These are phyloP conservation scores for Dichotomocladium elegans DNA, from an alignment of 371 early-diverging fungal species.

Conservation along the genomic window DNA sequence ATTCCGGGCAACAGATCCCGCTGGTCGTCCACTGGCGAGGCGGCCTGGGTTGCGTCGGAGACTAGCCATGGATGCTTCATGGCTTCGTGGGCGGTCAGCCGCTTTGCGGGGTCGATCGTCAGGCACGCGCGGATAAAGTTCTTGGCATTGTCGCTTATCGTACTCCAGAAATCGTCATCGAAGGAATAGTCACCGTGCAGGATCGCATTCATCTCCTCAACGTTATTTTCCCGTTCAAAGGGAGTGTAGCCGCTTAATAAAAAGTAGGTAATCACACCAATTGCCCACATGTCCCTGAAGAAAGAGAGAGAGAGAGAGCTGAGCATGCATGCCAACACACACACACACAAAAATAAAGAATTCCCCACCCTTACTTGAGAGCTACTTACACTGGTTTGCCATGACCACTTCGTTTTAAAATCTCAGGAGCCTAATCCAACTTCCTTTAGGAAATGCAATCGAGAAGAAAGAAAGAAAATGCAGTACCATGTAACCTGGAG, in stretches of 20 bases:
- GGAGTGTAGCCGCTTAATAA: slow-evolving; percentile 88
- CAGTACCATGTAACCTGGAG: slow-evolving; percentile 78
- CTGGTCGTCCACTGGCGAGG: slow-evolving; percentile 25
- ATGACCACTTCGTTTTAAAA: slow-evolving; percentile 66
- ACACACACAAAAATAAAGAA: no score
- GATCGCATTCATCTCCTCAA: slow-evolving; percentile 69
- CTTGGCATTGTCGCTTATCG: slow-evolving; percentile 60
- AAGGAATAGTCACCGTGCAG: slow-evolving; percentile 71
- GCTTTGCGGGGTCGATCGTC: slow-evolving; percentile 64
- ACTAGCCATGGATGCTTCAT: slow-evolving; percentile 72
- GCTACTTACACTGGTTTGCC: slow-evolving; percentile 58
- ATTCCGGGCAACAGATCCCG: slow-evolving; percentile 72
- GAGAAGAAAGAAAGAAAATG: no score
- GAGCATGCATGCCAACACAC: slow-evolving; percentile 13
- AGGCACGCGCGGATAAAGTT: slow-evolving; percentile 76
- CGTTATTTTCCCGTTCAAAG: slow-evolving; percentile 71
- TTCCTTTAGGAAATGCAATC: no score
- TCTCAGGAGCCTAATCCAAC: slow-evolving; percentile 78
- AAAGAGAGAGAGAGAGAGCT: slow-evolving; percentile 28
- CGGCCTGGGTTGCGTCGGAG: slow-evolving; percentile 25
- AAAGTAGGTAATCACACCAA: slow-evolving; percentile 91
- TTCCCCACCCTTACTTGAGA: no score
- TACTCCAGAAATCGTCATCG: slow-evolving; percentile 78
- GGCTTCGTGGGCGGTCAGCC: slow-evolving; percentile 75
- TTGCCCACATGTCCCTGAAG: slow-evolving; percentile 84